These are phyloP conservation scores for Gonium pectorale DNA, from an alignment of 139 green algal genomes.

Conservation along the genomic window DNA sequence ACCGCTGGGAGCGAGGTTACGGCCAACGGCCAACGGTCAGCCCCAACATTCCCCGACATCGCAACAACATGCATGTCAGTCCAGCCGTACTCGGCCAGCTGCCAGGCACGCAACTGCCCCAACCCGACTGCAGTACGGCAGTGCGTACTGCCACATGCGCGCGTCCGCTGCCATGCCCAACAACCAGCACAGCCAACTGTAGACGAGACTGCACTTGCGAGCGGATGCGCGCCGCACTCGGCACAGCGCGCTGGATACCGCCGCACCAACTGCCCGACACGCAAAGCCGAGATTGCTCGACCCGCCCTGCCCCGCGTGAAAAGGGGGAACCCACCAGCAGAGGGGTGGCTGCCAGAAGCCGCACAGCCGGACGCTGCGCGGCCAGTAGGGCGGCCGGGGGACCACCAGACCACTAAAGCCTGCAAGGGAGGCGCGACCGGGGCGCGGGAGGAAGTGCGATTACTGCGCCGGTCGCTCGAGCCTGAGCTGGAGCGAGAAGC, in stretches of 20 bases:
- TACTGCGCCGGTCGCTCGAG: no score
- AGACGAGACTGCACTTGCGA: neutral
- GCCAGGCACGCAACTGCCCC: no score
- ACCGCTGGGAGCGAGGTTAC: no score
- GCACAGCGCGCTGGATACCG: neutral
- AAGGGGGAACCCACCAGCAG: conserved; percentile 15
- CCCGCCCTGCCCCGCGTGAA: no score
- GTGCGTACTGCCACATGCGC: neutral
- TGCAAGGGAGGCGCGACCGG: conserved; percentile 37
- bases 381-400: conserved; percentile 62
- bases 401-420: conserved; percentile 64
- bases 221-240: neutral
- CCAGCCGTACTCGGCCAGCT: no score
- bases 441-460: no score
- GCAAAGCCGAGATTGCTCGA: no score
- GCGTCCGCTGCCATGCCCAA: neutral
- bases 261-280: neutral
- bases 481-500: no score
- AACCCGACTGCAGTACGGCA: no score
- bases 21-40: no score
- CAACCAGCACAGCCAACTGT: neutral
- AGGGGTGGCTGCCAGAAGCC: conserved; percentile 62
- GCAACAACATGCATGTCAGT: no score
- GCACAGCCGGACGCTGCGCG: conserved; percentile 48
- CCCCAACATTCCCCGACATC: no score